Percentiles rank a stretch among this genome's conserved stretches.
Evolutionary conservation across 2,329 filamentous ascomycete genomes (phyloP).

Genomic region (Cordyceps cateniannulata): DNA sequence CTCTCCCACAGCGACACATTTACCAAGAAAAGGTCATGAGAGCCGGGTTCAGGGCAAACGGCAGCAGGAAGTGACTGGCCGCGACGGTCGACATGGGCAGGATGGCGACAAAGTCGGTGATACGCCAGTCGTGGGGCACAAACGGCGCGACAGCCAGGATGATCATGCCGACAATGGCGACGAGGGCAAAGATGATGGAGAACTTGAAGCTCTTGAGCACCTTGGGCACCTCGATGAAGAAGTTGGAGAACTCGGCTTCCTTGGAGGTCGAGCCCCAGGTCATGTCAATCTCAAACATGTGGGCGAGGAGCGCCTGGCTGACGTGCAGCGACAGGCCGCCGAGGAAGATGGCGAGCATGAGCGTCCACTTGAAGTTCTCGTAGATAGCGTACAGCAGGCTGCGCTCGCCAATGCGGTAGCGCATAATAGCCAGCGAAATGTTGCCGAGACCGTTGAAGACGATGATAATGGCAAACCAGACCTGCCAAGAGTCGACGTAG

Average conservation of each 20-base stretch:
- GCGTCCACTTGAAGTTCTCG: slow-evolving; percentile 54
- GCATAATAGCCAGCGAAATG: slow-evolving; percentile 52
- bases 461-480: slow-evolving; percentile 56
- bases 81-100: slow-evolving; percentile 69
- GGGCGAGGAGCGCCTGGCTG: slow-evolving; percentile 33
- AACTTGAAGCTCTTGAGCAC: slow-evolving; percentile 76
- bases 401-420: slow-evolving; percentile 53
- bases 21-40: slow-evolving; percentile 76
- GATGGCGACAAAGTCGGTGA: slow-evolving; percentile 68
- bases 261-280: slow-evolving; percentile 51
- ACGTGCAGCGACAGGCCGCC: slow-evolving; percentile 38
- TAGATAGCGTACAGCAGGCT: slow-evolving; percentile 34
- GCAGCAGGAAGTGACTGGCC: slow-evolving; percentile 62
- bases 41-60: slow-evolving; percentile 69
- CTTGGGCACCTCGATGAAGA: slow-evolving; percentile 54
- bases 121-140: slow-evolving; percentile 58
- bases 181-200: slow-evolving; percentile 55
- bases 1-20: slow-evolving; percentile 1
- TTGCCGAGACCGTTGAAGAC: slow-evolving; percentile 59
- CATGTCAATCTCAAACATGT: slow-evolving; percentile 38
- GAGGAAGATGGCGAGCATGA: slow-evolving; percentile 43
- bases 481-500: slow-evolving; percentile 61
- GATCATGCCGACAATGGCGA: slow-evolving; percentile 56
- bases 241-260: slow-evolving; percentile 53
- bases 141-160: slow-evolving; percentile 58